phyloP scores from a whole-genome alignment of 768 basidiomycete genomes.

The Hebeloma cylindrosporum region DNA sequence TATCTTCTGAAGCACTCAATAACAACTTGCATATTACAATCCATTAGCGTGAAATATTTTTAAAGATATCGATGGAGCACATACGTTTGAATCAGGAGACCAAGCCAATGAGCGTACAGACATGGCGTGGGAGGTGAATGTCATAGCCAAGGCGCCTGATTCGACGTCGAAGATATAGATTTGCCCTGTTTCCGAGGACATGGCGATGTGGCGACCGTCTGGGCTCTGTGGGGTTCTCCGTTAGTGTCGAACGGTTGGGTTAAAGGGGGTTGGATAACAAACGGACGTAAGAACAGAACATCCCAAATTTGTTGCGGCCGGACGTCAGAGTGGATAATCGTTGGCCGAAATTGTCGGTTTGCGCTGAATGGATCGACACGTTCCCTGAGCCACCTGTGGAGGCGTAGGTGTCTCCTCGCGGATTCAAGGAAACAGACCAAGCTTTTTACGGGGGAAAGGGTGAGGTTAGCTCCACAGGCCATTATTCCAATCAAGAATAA shows the following conservation, averaged over 20 bases:
- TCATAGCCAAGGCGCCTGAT: conserved; percentile 59
- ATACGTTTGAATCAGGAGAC: conserved; percentile 86
- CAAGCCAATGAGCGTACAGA: conserved; percentile 83
- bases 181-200: conserved; percentile 85
- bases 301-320: conserved; percentile 76
- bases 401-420: conserved; percentile 69
- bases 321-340: conserved; percentile 57
- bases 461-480: too few species aligned
- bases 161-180: conserved; percentile 85
- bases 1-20: conserved; percentile 90
- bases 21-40: conserved; percentile 55
- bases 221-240: conserved; percentile 61
- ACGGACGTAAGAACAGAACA: conserved; percentile 65
- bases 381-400: conserved; percentile 73
- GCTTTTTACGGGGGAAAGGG: conserved; percentile 42
- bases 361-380: conserved; percentile 70
- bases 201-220: conserved; percentile 78
- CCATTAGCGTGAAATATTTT: neutral
- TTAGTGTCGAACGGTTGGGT: neutral
- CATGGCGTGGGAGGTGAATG: conserved; percentile 89
- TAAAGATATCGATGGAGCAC: conserved; percentile 23
- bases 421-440: conserved; percentile 84
- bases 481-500: neutral
- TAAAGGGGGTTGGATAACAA: conserved; percentile 2
- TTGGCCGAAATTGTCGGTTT: conserved; percentile 64